These are phyloP conservation scores for Cordyceps tenuipes DNA, from an alignment of 2,329 filamentous ascomycete genomes.

Conservation along the genomic window DNA sequence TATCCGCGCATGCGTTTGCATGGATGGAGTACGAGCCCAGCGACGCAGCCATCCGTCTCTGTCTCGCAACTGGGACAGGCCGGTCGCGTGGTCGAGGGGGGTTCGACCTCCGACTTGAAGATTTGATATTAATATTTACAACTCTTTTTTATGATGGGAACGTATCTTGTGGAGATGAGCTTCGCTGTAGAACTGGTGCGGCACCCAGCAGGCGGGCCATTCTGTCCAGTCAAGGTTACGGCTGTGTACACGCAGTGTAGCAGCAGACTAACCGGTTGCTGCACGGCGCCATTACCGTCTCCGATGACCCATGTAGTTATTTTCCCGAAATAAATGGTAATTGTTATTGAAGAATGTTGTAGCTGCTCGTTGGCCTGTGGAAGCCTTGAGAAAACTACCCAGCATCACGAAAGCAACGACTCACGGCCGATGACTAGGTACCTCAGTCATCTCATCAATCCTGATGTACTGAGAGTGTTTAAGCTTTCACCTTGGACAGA, in stretches of 20 bases:
- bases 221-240: background rate
- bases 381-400: too few relatives aligned
- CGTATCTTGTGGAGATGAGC: background rate
- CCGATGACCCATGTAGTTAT: background rate
- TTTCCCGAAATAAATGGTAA: background rate
- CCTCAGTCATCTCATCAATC: background rate
- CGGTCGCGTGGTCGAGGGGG: slow-evolving; percentile 4
- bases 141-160: background rate
- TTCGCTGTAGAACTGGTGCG: background rate
- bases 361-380: too few relatives aligned
- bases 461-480: background rate
- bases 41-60: background rate
- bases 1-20: slow-evolving; percentile 10
- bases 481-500: background rate
- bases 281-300: too few relatives aligned
- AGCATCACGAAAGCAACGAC: too few relatives aligned
- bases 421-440: too few relatives aligned
- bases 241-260: background rate
- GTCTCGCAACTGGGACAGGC: slow-evolving; percentile 13
- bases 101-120: background rate
- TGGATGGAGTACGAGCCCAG: slow-evolving; percentile 12
- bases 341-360: background rate
- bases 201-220: background rate
- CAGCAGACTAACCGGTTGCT: background rate
- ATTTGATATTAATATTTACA: slow-evolving; percentile 3